These are phyloP conservation scores for Phaeosphaeria sp. DNA, from an alignment of 2,329 filamentous ascomycete genomes.

Conservation along the genomic window DNA sequence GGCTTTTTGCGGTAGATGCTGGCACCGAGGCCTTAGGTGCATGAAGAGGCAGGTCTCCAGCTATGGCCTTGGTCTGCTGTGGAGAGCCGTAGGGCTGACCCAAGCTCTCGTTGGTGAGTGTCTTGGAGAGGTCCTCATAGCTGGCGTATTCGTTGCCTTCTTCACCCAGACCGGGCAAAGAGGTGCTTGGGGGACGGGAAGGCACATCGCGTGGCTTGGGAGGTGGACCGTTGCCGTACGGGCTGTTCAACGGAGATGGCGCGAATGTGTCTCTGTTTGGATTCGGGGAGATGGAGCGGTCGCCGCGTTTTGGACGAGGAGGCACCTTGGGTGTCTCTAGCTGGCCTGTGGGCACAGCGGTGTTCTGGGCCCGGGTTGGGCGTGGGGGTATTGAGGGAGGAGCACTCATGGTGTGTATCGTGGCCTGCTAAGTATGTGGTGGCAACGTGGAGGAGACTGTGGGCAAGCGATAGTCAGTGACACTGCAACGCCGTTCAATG, in stretches of 20 bases:
- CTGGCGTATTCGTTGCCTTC: conserved; percentile 89
- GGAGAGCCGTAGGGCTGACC: conserved; percentile 54
- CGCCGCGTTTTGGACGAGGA: conserved; percentile 74
- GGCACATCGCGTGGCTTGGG: conserved; percentile 50
- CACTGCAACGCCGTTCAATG: conserved; percentile 17
- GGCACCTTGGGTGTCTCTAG: conserved; percentile 74
- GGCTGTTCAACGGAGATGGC: conserved; percentile 84
- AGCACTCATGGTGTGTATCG: conserved; percentile 54
- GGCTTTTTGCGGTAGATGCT: conserved; percentile 79
- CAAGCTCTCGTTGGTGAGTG: conserved; percentile 38
- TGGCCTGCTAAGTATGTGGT: conserved; percentile 18
- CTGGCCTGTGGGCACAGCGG: conserved; percentile 48
- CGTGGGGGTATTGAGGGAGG: conserved; percentile 66
- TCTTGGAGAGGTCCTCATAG: conserved; percentile 53
- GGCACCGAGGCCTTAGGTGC: conserved; percentile 89
- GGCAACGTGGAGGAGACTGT: conserved; percentile 10
- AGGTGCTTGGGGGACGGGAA: conserved; percentile 75
- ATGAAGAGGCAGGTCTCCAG: conserved; percentile 82
- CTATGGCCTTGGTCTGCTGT: conserved; percentile 78
- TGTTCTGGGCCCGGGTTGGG: conserved; percentile 62
- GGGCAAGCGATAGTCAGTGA: conserved; percentile 29
- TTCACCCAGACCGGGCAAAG: conserved; percentile 83
- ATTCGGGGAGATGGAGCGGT: conserved; percentile 79
- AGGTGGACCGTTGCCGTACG: conserved; percentile 54
- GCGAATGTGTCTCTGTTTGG: conserved; percentile 73